A percentile compares a stretch with the other conserved stretches of the same genome.
Evolutionary conservation across 495 filamentous ascomycete genomes (phyloP).

Genomic region (Bacidia rubella): DNA sequence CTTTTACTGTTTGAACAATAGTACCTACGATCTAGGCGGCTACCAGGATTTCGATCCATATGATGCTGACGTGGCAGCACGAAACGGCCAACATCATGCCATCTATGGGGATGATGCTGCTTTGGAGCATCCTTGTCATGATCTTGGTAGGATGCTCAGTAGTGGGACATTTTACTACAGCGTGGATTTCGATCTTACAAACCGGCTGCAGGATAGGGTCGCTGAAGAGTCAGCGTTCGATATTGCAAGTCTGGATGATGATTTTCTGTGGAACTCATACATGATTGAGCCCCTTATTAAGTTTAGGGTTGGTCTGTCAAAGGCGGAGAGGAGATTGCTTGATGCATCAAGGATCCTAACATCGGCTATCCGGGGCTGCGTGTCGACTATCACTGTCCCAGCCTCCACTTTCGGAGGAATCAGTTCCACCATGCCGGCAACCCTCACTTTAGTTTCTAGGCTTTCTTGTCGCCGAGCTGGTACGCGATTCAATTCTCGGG

Average conservation of each 20-base stretch:
- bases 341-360: slow-evolving; percentile 82
- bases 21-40: slow-evolving; percentile 63
- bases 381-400: slow-evolving; percentile 63
- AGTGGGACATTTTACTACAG: slow-evolving; percentile 98
- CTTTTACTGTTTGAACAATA: slow-evolving; percentile 81
- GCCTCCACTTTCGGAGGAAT: slow-evolving; percentile 23
- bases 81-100: slow-evolving; percentile 39
- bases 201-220: slow-evolving; percentile 80
- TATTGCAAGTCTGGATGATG: slow-evolving; percentile 71
- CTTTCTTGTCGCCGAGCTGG: slow-evolving; percentile 85
- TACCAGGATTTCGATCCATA: slow-evolving; percentile 45
- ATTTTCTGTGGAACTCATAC: slow-evolving; percentile 93
- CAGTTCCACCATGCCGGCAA: slow-evolving; percentile 60
- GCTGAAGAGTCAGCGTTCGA: slow-evolving; percentile 50
- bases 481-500: slow-evolving; percentile 88
- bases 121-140: slow-evolving; percentile 75
- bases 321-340: slow-evolving; percentile 55
- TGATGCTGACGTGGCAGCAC: slow-evolving; percentile 35
- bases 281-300: slow-evolving; percentile 88
- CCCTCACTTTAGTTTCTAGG: slow-evolving; percentile 78
- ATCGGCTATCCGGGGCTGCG: slow-evolving; percentile 88
- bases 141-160: slow-evolving; percentile 78
- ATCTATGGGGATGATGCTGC: slow-evolving; percentile 50
- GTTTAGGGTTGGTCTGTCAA: slow-evolving; percentile 68
- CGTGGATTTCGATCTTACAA: slow-evolving; percentile 90